Percentiles rank a stretch among this genome's conserved stretches.
phyloP scores from a whole-genome alignment of 1,284 basidiomycete species.

The Microbotryum lychnidis-dioicae region DNA sequence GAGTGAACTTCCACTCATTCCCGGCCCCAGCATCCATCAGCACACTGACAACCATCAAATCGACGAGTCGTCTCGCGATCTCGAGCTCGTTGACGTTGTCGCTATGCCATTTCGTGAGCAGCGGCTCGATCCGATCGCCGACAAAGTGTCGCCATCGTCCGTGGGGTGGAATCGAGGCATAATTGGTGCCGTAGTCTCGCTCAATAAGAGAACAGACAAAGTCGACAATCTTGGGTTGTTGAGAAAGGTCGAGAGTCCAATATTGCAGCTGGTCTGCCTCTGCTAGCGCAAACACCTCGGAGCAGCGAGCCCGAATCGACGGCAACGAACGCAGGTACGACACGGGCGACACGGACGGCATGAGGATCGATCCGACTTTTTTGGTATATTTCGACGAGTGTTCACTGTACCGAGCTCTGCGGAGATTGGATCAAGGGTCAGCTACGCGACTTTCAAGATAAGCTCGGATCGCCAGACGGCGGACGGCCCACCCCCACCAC shows the following conservation, averaged over 20 bases:
- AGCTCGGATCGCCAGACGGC: too few relatives aligned
- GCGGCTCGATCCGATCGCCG: slow-evolving; percentile 54
- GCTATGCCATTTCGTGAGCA: slow-evolving; percentile 43
- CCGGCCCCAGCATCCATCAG: slow-evolving; percentile 91
- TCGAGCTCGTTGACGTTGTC: slow-evolving; percentile 54
- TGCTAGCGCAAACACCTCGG: slow-evolving; percentile 67
- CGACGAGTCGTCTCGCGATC: slow-evolving; percentile 64
- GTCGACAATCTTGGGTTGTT: slow-evolving; percentile 61
- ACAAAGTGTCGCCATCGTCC: slow-evolving; percentile 80
- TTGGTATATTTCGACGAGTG: too few relatives aligned
- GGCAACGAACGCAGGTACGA: slow-evolving; percentile 74
- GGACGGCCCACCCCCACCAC: too few relatives aligned
- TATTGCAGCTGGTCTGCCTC: slow-evolving; percentile 65
- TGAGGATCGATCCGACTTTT: too few relatives aligned
- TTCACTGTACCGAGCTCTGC: too few relatives aligned
- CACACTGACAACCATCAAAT: slow-evolving; percentile 87
- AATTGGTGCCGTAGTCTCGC: slow-evolving; percentile 73
- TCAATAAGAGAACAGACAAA: slow-evolving; percentile 76
- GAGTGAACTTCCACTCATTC: slow-evolving; percentile 67
- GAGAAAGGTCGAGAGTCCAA: slow-evolving; percentile 73
- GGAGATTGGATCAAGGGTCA: too few relatives aligned
- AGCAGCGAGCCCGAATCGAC: slow-evolving; percentile 76
- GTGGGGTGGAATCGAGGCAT: slow-evolving; percentile 70
- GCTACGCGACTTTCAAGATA: too few relatives aligned
- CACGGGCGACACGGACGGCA: too few relatives aligned